A percentile compares a stretch with the other conserved stretches of the same genome.
These are phyloP conservation scores for Quercus lobata DNA, from an alignment of 331 rosid species.

Conservation along the genomic window DNA sequence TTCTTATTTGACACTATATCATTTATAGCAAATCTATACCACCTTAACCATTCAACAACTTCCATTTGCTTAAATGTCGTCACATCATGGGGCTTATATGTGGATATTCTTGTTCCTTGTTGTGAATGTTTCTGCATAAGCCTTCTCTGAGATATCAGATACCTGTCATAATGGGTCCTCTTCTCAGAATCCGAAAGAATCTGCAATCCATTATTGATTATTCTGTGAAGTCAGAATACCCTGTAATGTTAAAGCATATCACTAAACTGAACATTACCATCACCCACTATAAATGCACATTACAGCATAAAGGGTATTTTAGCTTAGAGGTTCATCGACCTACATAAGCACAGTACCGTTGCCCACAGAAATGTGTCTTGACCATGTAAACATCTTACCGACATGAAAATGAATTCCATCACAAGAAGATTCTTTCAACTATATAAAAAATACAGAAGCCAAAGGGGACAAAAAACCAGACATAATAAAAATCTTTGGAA, in stretches of 20 bases:
- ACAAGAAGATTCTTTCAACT: neutral
- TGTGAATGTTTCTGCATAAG: slow-evolving; percentile 38
- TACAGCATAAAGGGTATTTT: slow-evolving; percentile 3
- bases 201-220: slow-evolving; percentile 62
- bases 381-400: neutral
- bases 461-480: neutral
- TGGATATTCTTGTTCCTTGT: slow-evolving; percentile 35
- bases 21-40: slow-evolving; percentile 69
- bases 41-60: slow-evolving; percentile 93
- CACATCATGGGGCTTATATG: slow-evolving; percentile 41
- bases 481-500: neutral
- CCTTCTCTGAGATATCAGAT: slow-evolving; percentile 66
- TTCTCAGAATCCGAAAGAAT: slow-evolving; percentile 81
- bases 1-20: slow-evolving; percentile 68
- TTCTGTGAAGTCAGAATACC: slow-evolving; percentile 32
- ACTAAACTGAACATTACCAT: slow-evolving; percentile 4
- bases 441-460: neutral
- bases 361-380: neutral
- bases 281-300: neutral
- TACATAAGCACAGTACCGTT: neutral
- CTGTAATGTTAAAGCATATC: slow-evolving; percentile 11
- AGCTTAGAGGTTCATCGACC: neutral
- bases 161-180: slow-evolving; percentile 78
- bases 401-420: neutral
- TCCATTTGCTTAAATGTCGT: slow-evolving; percentile 61